These are phyloP conservation scores for Pseudogymnoascus sp. DNA, from an alignment of 2,329 filamentous ascomycete genomes.

Conservation along the genomic window DNA sequence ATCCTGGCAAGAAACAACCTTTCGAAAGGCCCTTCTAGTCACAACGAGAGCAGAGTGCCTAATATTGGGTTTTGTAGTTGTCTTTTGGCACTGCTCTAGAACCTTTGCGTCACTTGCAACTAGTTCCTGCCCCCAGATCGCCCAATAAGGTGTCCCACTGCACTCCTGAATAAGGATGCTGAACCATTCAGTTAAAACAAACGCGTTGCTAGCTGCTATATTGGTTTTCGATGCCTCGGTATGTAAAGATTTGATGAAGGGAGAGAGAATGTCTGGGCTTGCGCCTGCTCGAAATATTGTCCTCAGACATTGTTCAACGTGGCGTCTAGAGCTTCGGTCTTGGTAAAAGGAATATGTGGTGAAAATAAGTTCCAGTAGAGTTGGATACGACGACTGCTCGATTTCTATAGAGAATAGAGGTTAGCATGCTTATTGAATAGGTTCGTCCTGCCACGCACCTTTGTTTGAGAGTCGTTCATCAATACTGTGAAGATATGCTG, in stretches of 20 bases:
- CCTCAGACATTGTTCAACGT: slow-evolving; percentile 72
- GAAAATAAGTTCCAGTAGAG: slow-evolving; percentile 68
- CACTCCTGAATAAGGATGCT: slow-evolving; percentile 69
- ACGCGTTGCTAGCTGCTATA: slow-evolving; percentile 73
- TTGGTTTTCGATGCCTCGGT: slow-evolving; percentile 68
- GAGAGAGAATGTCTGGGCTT: slow-evolving; percentile 51
- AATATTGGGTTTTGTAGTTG: slow-evolving; percentile 56
- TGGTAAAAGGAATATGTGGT: slow-evolving; percentile 80
- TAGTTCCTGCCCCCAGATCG: slow-evolving; percentile 56
- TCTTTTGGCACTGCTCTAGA: slow-evolving; percentile 69
- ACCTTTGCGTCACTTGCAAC: slow-evolving; percentile 63
- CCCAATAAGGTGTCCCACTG: slow-evolving; percentile 54
- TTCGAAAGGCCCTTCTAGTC: slow-evolving; percentile 72
- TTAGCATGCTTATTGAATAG: slow-evolving; percentile 15
- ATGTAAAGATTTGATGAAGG: slow-evolving; percentile 60
- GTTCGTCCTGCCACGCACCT: slow-evolving; percentile 35
- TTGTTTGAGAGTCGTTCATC: slow-evolving; percentile 50
- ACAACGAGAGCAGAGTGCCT: slow-evolving; percentile 68
- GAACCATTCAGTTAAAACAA: slow-evolving; percentile 88
- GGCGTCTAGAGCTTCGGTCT: slow-evolving; percentile 76
- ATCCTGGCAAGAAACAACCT: slow-evolving; percentile 52
- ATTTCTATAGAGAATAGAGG: slow-evolving; percentile 27
- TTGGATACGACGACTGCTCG: slow-evolving; percentile 36
- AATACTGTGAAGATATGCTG: slow-evolving; percentile 46
- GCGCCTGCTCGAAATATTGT: slow-evolving; percentile 54